These are phyloP conservation scores for Platismatia glauca DNA, from an alignment of 495 filamentous ascomycete species.

Conservation along the genomic window DNA sequence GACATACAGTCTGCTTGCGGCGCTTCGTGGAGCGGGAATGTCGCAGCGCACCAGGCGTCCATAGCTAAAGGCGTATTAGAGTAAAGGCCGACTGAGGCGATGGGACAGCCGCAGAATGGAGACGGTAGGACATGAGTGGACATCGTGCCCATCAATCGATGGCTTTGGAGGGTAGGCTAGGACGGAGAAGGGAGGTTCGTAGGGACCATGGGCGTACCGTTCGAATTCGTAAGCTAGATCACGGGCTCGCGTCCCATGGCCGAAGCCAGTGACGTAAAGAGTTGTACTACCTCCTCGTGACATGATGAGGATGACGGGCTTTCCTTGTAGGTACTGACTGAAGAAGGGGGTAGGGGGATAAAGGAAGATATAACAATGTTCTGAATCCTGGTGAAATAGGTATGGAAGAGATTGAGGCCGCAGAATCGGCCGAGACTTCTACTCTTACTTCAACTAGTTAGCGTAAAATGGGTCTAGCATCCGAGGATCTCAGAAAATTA, in stretches of 20 bases:
- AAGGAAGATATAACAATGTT: not conserved
- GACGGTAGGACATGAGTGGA: not conserved
- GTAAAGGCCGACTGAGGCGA: slow-evolving; percentile 8
- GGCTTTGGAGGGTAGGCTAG: slow-evolving; percentile 32
- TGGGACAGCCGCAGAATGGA: not conserved
- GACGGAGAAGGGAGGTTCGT: not conserved
- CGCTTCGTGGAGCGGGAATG: slow-evolving; percentile 90
- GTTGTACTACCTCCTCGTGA: slow-evolving; percentile 86
- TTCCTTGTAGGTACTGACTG: not conserved
- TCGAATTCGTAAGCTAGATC: slow-evolving; percentile 99
- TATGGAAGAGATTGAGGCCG: no score
- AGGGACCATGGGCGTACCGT: slow-evolving; percentile 74
- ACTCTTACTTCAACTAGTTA: no score
- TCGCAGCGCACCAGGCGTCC: slow-evolving; percentile 97
- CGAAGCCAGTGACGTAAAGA: slow-evolving; percentile 96
- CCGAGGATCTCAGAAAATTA: no score
- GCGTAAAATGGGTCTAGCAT: slow-evolving; percentile 13
- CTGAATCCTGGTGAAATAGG: no score
- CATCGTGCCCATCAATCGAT: slow-evolving; percentile 19
- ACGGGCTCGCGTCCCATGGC: slow-evolving; percentile 96
- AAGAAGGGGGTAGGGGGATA: not conserved
- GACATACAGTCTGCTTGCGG: slow-evolving; percentile 87
- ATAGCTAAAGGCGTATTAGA: slow-evolving; percentile 51
- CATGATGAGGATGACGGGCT: slow-evolving; percentile 44
- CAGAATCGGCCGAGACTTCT: no score